These are phyloP conservation scores for Cadophora sp. DNA, from an alignment of 2,329 filamentous ascomycete genomes.

Conservation along the genomic window DNA sequence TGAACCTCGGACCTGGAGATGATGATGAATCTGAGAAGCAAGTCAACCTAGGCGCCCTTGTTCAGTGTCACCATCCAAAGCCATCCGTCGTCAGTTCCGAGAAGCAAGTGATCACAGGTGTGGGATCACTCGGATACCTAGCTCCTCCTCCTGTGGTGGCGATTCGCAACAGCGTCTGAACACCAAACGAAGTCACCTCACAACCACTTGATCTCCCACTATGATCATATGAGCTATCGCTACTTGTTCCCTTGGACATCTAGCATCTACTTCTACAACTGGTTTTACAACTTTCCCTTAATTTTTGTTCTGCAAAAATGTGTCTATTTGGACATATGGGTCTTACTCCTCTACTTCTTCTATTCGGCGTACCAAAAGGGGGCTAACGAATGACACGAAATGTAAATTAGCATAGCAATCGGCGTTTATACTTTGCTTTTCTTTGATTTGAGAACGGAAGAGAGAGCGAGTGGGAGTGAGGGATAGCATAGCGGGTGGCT, in stretches of 20 bases:
- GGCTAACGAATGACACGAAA: background rate
- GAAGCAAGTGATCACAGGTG: background rate
- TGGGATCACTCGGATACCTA: background rate
- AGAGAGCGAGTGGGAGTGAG: background rate
- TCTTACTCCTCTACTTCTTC: background rate
- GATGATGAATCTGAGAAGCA: slow-evolving; percentile 13
- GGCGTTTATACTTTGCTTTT: slow-evolving; percentile 16
- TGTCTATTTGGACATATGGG: slow-evolving; percentile 15
- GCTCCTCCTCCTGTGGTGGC: background rate
- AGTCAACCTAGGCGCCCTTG: background rate
- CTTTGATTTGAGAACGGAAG: background rate
- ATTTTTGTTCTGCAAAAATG: slow-evolving; percentile 7
- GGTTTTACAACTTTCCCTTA: background rate
- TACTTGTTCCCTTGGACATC: slow-evolving; percentile 12
- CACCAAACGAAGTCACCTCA: too few species aligned
- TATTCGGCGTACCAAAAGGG: slow-evolving; percentile 7
- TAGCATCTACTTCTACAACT: background rate
- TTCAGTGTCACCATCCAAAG: background rate
- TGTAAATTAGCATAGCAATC: slow-evolving; percentile 14
- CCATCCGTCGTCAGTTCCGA: background rate
- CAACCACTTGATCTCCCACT: slow-evolving; percentile 10
- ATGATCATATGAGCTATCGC: slow-evolving; percentile 13
- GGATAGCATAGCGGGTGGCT: slow-evolving; percentile 5
- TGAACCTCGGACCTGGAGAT: background rate
- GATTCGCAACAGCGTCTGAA: background rate